phyloP scores from a whole-genome alignment of 441 rosid species.

The Rhodomyrtus psidioides region DNA sequence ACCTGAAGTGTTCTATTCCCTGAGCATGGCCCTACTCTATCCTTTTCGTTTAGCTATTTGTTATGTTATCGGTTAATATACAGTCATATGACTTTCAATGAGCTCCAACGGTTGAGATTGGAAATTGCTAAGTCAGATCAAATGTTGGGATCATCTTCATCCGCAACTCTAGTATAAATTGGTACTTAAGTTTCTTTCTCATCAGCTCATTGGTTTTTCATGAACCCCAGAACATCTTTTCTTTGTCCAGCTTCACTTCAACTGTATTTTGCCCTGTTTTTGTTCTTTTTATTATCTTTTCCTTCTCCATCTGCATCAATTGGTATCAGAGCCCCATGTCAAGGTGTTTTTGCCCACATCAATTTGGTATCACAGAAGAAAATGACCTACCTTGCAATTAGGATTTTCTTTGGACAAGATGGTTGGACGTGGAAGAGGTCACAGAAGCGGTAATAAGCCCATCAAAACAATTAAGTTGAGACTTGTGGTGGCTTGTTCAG shows the following conservation, averaged over 20 bases:
- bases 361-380: not conserved
- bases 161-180: not conserved
- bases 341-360: not conserved
- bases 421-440: not conserved
- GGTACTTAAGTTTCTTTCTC: not conserved
- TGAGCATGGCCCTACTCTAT: not conserved
- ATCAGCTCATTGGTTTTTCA: not conserved
- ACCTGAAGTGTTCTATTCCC: not conserved
- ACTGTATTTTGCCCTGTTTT: not conserved
- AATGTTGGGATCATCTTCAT: not conserved
- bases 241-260: not conserved
- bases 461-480: not conserved
- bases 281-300: not conserved
- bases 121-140: not conserved
- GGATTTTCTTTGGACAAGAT: not conserved
- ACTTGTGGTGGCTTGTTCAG: not conserved
- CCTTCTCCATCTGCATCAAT: not conserved
- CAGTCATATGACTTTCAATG: not conserved
- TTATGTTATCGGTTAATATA: not conserved
- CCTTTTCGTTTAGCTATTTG: not conserved
- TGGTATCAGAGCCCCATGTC: not conserved
- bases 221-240: not conserved
- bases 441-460: not conserved
- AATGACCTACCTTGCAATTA: not conserved
- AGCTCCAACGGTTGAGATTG: not conserved